Evolutionary conservation across 1,284 basidiomycete species (phyloP), one percentile per base, ranked within the genome.

Genomic region (Ceratobasidium sp.): DNA sequence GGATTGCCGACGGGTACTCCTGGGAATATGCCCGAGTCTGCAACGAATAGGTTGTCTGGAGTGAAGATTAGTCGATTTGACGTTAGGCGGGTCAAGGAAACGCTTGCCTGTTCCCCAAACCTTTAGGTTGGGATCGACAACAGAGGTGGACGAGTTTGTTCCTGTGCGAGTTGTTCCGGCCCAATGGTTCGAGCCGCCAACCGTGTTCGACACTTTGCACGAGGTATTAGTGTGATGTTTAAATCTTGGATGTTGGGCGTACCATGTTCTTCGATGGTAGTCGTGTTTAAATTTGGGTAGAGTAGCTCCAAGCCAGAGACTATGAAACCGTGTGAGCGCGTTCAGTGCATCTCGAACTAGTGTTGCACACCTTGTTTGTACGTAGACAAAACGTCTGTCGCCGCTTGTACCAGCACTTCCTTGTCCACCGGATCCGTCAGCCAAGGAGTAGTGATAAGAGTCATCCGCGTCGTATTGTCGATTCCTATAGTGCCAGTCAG

Each of bases 51-150:
- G n/a, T 67, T 67, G 19, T 67, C 65, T 67, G 33, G 15, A 11
- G 41, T n/a, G 9, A 31, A 14, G 19, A 14, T 60, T 36, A 19
- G 33, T n/a, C 9, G 6, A n/a, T 45, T 14, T 17, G 45, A 1
- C 36, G 5, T 5, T 7, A 14, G 27, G 36, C 2, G 5, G 29
- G 22, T 1, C n/a, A 36, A 4, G 29, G 24, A 3, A 33, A 9
- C 8, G 80, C 79, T 90, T 89, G 81, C 89, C 84, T n/a, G 88
- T 90, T 75, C 84, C 83, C 79, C 86, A 86, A 8, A 90, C 89
- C 79, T 88, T 88, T n/a, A 85, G 82, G 79, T 89, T 89, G 60
- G 84, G 80, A 77, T 90, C 89, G 24, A 90, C 89, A n/a, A 90
- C 89, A 11, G 82, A 81, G 60, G 51, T 79, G 1, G 81, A 78